A percentile compares a stretch with the other conserved stretches of the same genome.
Evolutionary conservation across 1,284 basidiomycete genomes (phyloP).

Genomic region (Rhodotorula sp.): DNA sequence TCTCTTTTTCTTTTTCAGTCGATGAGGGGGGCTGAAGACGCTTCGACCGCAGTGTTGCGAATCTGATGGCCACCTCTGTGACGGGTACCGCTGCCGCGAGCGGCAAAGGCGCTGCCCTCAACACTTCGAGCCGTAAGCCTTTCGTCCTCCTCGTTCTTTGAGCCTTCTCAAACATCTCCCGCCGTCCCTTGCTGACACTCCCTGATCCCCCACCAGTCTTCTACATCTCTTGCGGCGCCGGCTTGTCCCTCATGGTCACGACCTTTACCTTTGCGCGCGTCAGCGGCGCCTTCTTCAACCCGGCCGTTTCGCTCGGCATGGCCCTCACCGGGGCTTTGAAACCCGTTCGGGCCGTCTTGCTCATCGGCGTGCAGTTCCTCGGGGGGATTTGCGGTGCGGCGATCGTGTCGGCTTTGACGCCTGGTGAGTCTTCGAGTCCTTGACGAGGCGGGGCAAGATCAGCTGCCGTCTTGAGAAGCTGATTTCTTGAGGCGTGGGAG

Average conservation of each 20-base stretch:
- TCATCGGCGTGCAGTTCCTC: slow-evolving; percentile 53
- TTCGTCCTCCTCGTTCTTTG: slow-evolving; percentile 58
- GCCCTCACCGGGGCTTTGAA: slow-evolving; percentile 61
- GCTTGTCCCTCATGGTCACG: slow-evolving; percentile 62
- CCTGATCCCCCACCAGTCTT: background rate
- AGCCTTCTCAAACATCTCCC: slow-evolving; percentile 53
- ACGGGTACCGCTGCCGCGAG: slow-evolving; percentile 5
- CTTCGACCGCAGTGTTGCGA: slow-evolving; percentile 1
- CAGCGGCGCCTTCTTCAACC: slow-evolving; percentile 59
- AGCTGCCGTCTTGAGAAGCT: background rate
- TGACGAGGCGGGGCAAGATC: too few species aligned
- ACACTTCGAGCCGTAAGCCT: slow-evolving; percentile 39
- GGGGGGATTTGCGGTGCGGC: slow-evolving; percentile 43
- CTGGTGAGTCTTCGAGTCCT: slow-evolving; percentile 2
- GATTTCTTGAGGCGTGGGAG: background rate
- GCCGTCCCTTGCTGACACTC: too few species aligned
- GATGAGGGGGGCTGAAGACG: too few species aligned
- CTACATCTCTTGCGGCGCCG: slow-evolving; percentile 45
- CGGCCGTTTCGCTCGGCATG: slow-evolving; percentile 64
- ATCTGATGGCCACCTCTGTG: slow-evolving; percentile 6
- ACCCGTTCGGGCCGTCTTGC: slow-evolving; percentile 63
- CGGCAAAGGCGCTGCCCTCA: background rate
- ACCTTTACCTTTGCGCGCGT: background rate
- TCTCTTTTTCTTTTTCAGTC: too few species aligned
- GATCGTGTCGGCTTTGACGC: slow-evolving; percentile 20